phyloP scores from a whole-genome alignment of 2,329 filamentous ascomycete species.

The Chrysosporium queenslandicum region DNA sequence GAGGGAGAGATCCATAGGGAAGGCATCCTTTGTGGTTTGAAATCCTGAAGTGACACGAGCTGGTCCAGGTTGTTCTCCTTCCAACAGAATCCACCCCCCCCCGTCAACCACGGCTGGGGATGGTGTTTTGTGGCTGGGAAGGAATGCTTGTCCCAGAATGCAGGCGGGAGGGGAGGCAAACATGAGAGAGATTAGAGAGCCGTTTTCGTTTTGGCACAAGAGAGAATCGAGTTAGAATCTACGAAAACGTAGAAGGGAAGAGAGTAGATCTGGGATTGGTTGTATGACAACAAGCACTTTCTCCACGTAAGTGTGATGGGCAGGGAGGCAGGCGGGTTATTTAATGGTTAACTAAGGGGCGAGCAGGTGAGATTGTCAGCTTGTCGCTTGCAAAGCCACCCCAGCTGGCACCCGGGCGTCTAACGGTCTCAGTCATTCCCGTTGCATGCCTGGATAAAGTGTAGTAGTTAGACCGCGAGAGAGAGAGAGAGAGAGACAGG shows the following conservation, averaged over 20 bases:
- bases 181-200: too few relatives aligned
- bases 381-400: background rate
- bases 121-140: constrained; percentile 4
- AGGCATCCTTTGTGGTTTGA: background rate
- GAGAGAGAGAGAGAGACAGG: too few relatives aligned
- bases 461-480: too few relatives aligned
- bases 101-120: constrained; percentile 1
- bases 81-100: background rate
- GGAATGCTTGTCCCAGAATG: background rate
- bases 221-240: background rate
- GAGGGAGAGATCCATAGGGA: background rate
- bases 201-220: background rate
- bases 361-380: background rate
- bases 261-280: too few relatives aligned
- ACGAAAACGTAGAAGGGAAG: background rate
- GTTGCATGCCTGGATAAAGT: too few relatives aligned
- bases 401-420: background rate
- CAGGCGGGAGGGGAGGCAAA: background rate
- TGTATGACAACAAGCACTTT: too few relatives aligned
- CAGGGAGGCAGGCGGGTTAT: too few relatives aligned
- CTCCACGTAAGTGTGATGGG: too few relatives aligned
- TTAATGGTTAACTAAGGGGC: too few relatives aligned
- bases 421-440: background rate
- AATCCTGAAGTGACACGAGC: constrained; percentile 6
- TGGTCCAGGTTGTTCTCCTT: constrained; percentile 1